Percentiles rank a stretch among this genome's conserved stretches.
These are phyloP conservation scores for Boletus tylopilopsis DNA, from an alignment of 768 basidiomycete species.

Conservation along the genomic window DNA sequence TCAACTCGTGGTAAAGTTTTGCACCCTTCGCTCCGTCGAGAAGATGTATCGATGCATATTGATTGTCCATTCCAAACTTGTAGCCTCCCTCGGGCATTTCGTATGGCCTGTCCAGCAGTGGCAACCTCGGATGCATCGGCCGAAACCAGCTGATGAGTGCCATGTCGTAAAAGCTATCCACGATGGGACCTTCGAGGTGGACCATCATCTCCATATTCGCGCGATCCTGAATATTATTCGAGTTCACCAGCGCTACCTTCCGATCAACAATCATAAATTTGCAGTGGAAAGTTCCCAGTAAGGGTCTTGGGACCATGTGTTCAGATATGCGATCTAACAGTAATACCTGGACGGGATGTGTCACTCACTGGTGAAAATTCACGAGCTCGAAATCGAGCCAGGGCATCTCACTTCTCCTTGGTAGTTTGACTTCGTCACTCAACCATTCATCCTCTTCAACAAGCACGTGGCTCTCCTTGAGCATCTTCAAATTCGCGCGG, in stretches of 20 bases:
- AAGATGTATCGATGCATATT: slow-evolving; percentile 26
- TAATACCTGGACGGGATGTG: neutral
- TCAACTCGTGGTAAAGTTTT: slow-evolving; percentile 23
- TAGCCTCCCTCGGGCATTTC: slow-evolving; percentile 34
- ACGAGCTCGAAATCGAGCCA: slow-evolving; percentile 59
- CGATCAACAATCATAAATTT: slow-evolving; percentile 70
- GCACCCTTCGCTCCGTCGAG: slow-evolving; percentile 25
- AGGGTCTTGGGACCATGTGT: slow-evolving; percentile 30
- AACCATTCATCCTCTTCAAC: slow-evolving; percentile 46
- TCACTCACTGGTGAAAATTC: slow-evolving; percentile 43
- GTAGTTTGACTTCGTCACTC: slow-evolving; percentile 45
- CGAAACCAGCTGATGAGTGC: slow-evolving; percentile 61
- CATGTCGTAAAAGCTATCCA: slow-evolving; percentile 67
- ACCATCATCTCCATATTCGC: slow-evolving; percentile 58
- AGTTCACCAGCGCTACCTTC: slow-evolving; percentile 60
- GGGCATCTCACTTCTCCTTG: slow-evolving; percentile 52
- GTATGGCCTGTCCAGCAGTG: slow-evolving; percentile 35
- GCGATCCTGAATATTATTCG: slow-evolving; percentile 65
- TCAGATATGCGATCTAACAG: neutral
- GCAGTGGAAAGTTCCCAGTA: slow-evolving; percentile 67
- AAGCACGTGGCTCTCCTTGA: slow-evolving; percentile 39
- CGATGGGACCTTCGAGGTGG: slow-evolving; percentile 68
- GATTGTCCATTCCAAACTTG: slow-evolving; percentile 34
- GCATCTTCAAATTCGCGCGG: slow-evolving; percentile 57
- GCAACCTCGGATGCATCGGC: slow-evolving; percentile 42